Base-by-base conservation (phyloP, 2,329 filamentous ascomycete species). In the Aureobasidium sp. region DNA sequence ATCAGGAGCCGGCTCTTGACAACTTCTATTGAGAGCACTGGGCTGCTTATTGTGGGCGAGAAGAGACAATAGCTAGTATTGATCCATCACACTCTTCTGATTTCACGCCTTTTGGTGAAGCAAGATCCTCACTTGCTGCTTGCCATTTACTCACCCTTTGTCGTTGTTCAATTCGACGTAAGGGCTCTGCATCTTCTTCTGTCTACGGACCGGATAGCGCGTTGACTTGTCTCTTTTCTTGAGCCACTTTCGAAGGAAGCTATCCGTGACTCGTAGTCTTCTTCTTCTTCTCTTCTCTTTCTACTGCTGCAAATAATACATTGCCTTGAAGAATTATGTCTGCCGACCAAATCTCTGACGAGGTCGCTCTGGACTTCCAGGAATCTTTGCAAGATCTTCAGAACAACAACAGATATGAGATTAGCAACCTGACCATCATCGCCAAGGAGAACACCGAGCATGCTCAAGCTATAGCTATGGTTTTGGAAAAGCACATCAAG, bases 391-490 rank as follows among this genome's bases (percentile, higher is more conserved):
- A 96, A 77, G 93, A 97, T 75, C 82, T 99, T 70, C 90, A 89
- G 67, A 84, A 87, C 73, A 97, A 97, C 78, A 90, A 91, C 77
- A 88, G 91, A 72, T 91, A 91, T 76, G 93, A 97, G 77, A 99
- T 99, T 75, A 93, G 89, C 81, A 97, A 95, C 77, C 78, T 99
- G 77, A 99, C 94, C 65, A 86, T 96, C 74, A 97, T 99, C 76
- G 94, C 94, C 63, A 91, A 95, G 75, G 94, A 99, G 76, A 96
- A 96, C 71, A 97, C 92, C 67, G 91, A 96, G 76, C 89, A 97
- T 79, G 94, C 94, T 39, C 85, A 95, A 74, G 90, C 89, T 66
- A 97, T 99, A 70, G 92, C 94, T 21, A 86, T 90, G 70, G 90
- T 90, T 53, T 78, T 99, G 68, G 90, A 96, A 74, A 89, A 92